These are phyloP conservation scores for Cavenderia fasciculata DNA, from an alignment of 78 protist genomes.

Conservation along the genomic window DNA sequence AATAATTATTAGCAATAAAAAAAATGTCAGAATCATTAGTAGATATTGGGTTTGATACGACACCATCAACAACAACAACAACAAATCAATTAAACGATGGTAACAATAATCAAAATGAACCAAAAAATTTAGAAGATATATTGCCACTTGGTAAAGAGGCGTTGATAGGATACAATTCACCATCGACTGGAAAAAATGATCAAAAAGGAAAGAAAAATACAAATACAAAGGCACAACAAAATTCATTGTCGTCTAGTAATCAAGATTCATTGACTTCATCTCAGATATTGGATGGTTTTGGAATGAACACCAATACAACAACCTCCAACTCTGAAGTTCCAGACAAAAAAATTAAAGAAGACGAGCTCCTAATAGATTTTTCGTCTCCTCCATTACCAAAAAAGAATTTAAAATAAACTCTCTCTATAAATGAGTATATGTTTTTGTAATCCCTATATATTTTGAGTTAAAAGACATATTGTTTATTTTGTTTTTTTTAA, in stretches of 20 bases:
- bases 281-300: constrained; percentile 54
- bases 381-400: constrained; percentile 7
- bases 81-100: too few species aligned
- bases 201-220: neutral
- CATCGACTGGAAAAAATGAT: neutral
- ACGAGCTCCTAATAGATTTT: neutral
- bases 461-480: neutral
- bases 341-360: too few species aligned
- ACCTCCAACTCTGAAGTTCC: too few species aligned
- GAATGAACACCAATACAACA: too few species aligned
- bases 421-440: neutral
- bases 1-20: neutral
- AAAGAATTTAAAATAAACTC: neutral
- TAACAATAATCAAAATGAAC: too few species aligned
- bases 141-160: constrained; percentile 31
- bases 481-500: too few species aligned
- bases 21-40: constrained; percentile 44
- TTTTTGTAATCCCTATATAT: neutral
- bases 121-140: too few species aligned
- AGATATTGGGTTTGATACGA: constrained; percentile 57
- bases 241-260: too few species aligned
- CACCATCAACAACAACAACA: constrained; percentile 3
- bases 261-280: too few species aligned
- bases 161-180: constrained; percentile 28
- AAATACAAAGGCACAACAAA: too few species aligned